Percentiles rank a stretch among this genome's conserved stretches.
phyloP scores from a whole-genome alignment of 75 land plant genomes.

The Azolla pinnata region DNA sequence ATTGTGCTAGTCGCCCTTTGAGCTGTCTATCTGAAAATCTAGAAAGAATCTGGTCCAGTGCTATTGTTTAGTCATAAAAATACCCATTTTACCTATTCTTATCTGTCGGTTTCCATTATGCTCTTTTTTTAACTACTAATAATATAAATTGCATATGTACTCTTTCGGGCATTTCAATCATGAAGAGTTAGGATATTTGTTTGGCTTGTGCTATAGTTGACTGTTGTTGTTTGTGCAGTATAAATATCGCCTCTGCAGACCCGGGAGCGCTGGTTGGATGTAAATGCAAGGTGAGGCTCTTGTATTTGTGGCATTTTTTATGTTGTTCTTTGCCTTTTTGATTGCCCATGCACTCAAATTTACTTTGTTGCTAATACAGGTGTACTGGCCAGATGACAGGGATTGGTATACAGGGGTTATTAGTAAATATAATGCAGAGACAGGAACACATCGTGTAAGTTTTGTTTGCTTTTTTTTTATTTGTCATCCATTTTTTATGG shows the following conservation, averaged over 20 bases:
- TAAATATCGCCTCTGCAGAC: conserved; percentile 24
- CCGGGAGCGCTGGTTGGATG: conserved; percentile 40
- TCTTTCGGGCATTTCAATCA: neutral
- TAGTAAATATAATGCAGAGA: conserved; percentile 32
- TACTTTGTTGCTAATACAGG: conserved; percentile 18
- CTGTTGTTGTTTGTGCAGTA: conserved; percentile 6
- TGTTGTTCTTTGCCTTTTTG: neutral
- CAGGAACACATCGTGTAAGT: conserved; percentile 43
- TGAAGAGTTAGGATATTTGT: no score
- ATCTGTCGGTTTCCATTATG: neutral
- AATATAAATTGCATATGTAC: neutral
- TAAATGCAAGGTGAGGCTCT: conserved; percentile 28
- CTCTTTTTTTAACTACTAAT: neutral
- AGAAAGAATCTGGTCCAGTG: no score
- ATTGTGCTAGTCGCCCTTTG: no score
- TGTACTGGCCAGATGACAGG: conserved; percentile 66
- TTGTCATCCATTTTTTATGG: neutral
- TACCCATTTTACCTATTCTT: neutral
- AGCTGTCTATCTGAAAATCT: no score
- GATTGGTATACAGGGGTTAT: conserved; percentile 62
- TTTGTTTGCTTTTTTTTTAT: neutral
- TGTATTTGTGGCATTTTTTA: neutral
- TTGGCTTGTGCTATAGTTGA: neutral
- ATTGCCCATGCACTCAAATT: neutral
- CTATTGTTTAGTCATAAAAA: neutral